A percentile compares a stretch with the other conserved stretches of the same genome.
Evolutionary conservation across 495 filamentous ascomycete genomes (phyloP).

Genomic region (Penicillium alfredii): DNA sequence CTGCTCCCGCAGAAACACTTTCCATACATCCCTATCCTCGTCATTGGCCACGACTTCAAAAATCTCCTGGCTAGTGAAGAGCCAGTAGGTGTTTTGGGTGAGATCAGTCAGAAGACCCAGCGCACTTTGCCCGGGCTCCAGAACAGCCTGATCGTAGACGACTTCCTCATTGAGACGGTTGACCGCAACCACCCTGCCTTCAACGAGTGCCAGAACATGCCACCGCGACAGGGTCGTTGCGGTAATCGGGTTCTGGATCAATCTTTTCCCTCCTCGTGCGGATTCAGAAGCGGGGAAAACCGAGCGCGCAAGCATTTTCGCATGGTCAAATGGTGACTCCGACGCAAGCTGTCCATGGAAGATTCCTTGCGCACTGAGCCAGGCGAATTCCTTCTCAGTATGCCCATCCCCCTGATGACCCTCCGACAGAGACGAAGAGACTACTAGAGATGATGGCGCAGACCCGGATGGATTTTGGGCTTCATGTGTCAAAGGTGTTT

Average conservation of each 20-base stretch:
- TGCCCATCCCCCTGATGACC: conserved; percentile 35
- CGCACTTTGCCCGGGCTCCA: conserved; percentile 72
- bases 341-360: conserved; percentile 67
- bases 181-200: conserved; percentile 71
- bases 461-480: conserved; percentile 47
- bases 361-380: conserved; percentile 84
- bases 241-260: conserved; percentile 62
- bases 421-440: conserved; percentile 68
- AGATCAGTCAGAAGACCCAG: conserved; percentile 79
- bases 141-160: conserved; percentile 77
- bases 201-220: conserved; percentile 83
- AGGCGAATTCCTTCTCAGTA: conserved; percentile 74
- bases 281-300: conserved; percentile 63
- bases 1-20: conserved; percentile 76
- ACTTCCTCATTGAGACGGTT: conserved; percentile 79
- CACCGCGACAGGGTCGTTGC: conserved; percentile 86
- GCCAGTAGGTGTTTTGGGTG: conserved; percentile 94
- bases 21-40: conserved; percentile 92
- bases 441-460: conserved; percentile 56
- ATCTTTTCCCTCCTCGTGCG: conserved; percentile 54
- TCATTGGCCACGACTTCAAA: conserved; percentile 87
- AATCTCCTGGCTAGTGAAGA: conserved; percentile 84
- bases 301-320: conserved; percentile 67
- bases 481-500: conserved; percentile 70
- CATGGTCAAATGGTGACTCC: conserved; percentile 56